phyloP scores from a whole-genome alignment of 2,329 filamentous ascomycete species.

The Thelonectria olida region DNA sequence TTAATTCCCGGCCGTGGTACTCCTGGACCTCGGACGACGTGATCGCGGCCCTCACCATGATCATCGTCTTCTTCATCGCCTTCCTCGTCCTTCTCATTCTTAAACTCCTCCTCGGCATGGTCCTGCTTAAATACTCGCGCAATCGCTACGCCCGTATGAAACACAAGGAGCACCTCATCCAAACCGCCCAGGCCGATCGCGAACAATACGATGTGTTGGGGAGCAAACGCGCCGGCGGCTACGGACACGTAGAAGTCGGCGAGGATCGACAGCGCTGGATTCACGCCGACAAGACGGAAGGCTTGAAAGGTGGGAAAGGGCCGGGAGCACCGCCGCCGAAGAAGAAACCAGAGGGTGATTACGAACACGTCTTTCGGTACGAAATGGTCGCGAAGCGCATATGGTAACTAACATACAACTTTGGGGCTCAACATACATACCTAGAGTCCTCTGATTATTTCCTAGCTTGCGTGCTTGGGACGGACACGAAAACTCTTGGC shows the following conservation, averaged over 20 bases:
- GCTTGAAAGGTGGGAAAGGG: constrained; percentile 61
- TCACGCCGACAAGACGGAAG: constrained; percentile 84
- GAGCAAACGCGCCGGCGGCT: constrained; percentile 79
- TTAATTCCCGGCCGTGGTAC: constrained; percentile 56
- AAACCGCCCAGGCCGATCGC: constrained; percentile 56
- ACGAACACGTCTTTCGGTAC: constrained; percentile 80
- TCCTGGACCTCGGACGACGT: constrained; percentile 74
- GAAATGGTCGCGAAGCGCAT: constrained; percentile 98
- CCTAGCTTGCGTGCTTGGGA: not conserved
- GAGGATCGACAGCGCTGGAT: constrained; percentile 89
- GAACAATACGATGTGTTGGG: constrained; percentile 72
- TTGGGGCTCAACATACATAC: not conserved
- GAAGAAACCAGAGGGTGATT: constrained; percentile 58
- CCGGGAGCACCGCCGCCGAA: constrained; percentile 65
- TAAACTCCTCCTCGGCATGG: constrained; percentile 90
- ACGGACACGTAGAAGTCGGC: constrained; percentile 85
- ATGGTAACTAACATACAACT: constrained; percentile 66
- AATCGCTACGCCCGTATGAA: constrained; percentile 86
- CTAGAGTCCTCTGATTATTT: not conserved
- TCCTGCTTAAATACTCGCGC: constrained; percentile 80
- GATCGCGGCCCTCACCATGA: constrained; percentile 82
- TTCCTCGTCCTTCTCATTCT: constrained; percentile 86
- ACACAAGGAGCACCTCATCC: constrained; percentile 65
- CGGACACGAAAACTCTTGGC: constrained; percentile 14
- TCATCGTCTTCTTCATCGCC: constrained; percentile 83